Evolutionary conservation across 495 filamentous ascomycete species (phyloP), one percentile per base, ranked within the genome.

Genomic region (Ascobolus immersus): DNA sequence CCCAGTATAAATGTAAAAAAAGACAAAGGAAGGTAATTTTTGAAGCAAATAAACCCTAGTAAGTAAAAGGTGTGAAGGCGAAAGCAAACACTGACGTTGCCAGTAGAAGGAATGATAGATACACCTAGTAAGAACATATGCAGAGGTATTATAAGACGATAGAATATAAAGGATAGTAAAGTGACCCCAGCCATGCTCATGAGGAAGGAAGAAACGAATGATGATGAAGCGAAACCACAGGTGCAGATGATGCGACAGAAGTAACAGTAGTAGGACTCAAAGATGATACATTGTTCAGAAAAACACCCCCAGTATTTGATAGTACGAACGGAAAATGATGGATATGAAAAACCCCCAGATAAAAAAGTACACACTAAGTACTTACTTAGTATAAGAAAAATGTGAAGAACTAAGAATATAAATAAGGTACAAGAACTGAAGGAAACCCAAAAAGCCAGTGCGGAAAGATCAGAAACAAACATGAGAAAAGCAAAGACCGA

Each of bases 321-420:
- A 33, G 32, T 34, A 24, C 36, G 40, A 27, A 32, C 34, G 35
- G 38, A 39, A 38, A 36, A 40, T 31, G 38, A 47, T n/a, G n/a
- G n/a, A n/a, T n/a, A n/a, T n/a, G n/a, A n/a, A n/a, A n/a, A n/a
- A n/a, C n/a, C n/a, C n/a, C n/a, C n/a, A n/a, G n/a, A n/a, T n/a
- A n/a, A n/a, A n/a, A n/a, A n/a, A n/a, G n/a, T n/a, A n/a, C n/a
- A n/a, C n/a, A n/a, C n/a, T n/a, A n/a, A n/a, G n/a, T n/a, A n/a
- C n/a, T n/a, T n/a, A n/a, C n/a, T n/a, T n/a, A n/a, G n/a, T n/a
- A 51, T 42, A 54, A 55, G 51, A 47, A 44, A 58, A 55, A 52
- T 53, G 49, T 45, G 43, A 57, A 53, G 54, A 28, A 60, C 58
- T 61, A 32, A 52, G 38, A 43, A 39, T 47, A 38, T 28, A 40